These are phyloP conservation scores for Elsinoe ampelina DNA, from an alignment of 2,329 filamentous ascomycete genomes.

Conservation along the genomic window DNA sequence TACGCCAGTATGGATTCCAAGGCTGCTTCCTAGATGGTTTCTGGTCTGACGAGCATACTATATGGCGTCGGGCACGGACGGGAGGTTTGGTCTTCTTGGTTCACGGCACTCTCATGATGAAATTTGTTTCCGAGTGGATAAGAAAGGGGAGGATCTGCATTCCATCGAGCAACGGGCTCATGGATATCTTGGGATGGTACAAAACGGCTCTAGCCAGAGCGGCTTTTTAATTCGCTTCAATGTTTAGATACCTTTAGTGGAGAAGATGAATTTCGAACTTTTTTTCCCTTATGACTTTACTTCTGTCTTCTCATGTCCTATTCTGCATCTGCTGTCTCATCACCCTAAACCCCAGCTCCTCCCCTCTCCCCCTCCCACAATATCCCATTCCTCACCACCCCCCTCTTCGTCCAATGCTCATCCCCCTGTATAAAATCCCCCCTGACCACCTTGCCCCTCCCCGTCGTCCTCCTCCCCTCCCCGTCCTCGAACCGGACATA, in stretches of 20 bases:
- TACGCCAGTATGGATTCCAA: slow-evolving; percentile 9
- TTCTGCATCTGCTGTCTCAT: no score
- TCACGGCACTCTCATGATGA: slow-evolving; percentile 1
- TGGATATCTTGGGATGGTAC: background rate
- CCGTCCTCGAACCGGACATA: slow-evolving; percentile 14
- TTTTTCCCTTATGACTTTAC: background rate
- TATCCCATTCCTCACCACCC: slow-evolving; percentile 2
- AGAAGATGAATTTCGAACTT: background rate
- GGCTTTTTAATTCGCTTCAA: background rate
- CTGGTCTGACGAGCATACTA: background rate
- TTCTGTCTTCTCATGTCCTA: background rate
- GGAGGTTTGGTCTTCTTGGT: background rate
- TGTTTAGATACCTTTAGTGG: slow-evolving; percentile 3
- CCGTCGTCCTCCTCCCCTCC: slow-evolving; percentile 8
- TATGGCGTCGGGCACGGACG: no score
- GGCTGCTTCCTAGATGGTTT: background rate
- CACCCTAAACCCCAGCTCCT: no score
- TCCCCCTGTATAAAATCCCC: slow-evolving; percentile 14
- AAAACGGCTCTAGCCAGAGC: background rate
- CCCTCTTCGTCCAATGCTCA: slow-evolving; percentile 6
- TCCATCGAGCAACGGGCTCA: background rate
- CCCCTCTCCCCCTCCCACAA: background rate
- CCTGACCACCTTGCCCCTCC: slow-evolving; percentile 15
- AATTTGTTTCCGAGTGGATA: background rate
- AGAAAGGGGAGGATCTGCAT: no score